These are phyloP conservation scores for Aquilaria malaccensis DNA, from an alignment of 345 rosid genomes.

Conservation along the genomic window DNA sequence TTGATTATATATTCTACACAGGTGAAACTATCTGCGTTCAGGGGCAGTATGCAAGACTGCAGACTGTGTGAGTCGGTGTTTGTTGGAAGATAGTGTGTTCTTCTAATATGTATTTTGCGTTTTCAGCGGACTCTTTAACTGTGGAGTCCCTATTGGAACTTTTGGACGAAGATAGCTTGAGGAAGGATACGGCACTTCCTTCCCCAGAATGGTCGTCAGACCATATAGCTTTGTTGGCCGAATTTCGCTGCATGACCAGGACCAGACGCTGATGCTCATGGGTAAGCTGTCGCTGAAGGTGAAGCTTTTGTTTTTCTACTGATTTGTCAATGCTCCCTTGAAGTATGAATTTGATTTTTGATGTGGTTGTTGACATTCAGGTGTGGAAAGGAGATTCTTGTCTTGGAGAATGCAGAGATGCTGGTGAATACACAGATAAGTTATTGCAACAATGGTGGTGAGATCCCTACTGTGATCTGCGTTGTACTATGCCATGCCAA, in stretches of 20 bases:
- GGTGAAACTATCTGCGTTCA: constrained; percentile 24
- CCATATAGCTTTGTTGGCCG: constrained; percentile 65
- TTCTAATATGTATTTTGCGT: background rate
- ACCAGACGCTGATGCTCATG: constrained; percentile 42
- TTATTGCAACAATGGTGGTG: no score
- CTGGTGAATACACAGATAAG: no score
- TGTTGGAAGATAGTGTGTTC: constrained; percentile 1
- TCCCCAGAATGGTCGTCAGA: constrained; percentile 76
- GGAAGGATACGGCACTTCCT: constrained; percentile 74
- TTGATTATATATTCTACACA: constrained; percentile 68
- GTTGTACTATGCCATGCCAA: no score
- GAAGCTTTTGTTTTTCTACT: no score
- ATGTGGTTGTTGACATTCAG: no score
- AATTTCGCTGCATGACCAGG: constrained; percentile 67
- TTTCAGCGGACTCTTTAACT: constrained; percentile 55
- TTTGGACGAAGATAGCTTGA: constrained; percentile 65
- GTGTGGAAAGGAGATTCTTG: no score
- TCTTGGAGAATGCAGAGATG: no score
- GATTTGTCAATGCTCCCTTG: no score
- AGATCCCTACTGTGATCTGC: no score
- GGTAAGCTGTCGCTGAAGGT: constrained; percentile 14
- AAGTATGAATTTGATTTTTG: no score
- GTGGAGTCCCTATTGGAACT: constrained; percentile 71
- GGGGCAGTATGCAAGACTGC: no score
- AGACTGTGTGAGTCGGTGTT: constrained; percentile 7